Evolutionary conservation across 2,329 filamentous ascomycete genomes (phyloP), one percentile per base, ranked within the genome.

Genomic region (Fonsecaea nubica): DNA sequence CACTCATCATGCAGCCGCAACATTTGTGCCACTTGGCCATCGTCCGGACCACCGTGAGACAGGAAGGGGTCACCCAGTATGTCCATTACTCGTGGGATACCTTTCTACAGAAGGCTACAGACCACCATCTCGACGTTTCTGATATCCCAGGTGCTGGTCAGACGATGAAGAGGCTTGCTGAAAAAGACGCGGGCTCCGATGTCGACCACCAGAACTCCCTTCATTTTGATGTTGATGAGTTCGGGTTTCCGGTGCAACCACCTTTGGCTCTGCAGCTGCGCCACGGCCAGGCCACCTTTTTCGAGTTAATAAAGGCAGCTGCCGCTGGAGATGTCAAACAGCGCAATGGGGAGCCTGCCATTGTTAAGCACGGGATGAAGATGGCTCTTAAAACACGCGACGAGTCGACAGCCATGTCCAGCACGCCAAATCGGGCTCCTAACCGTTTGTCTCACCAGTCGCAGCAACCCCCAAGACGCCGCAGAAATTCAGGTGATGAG

Each of bases 1-100:
- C 86, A 83, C 82, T 86, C 62, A 72, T 83, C 15, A 84, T 84
- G n/a, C 87, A 89, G 70, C 86, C 87, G 30, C 75, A 78, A 3
- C 82, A 87, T 73, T 77, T 89, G 25, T 82, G 84, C 18, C 85
- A 88, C 72, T 75, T 87, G 15, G 80, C 83, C 10, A 77, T 89
- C 35, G 80, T 89, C 38, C 79, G 85, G 67, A 86, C 88, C 62
- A 84, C 81, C 5, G 78, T 80, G 2, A 78, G 84, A 13, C 79
- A 78, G 13, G 77, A 79, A 12, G 84, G 83, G 18, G 75, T 78
- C 35, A 77, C 80, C 12, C 82, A 84, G 66, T 89, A 85, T 74
- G 74, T 85, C 8, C 86, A 88, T 69, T 85, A 86, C 59, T 83
- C 85, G 0, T 79, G 81, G 48, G 74, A 73, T 1, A 83, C 85